Conservation (phyloP, 2,329 filamentous ascomycete species). For the Fusarium sp. region DNA sequence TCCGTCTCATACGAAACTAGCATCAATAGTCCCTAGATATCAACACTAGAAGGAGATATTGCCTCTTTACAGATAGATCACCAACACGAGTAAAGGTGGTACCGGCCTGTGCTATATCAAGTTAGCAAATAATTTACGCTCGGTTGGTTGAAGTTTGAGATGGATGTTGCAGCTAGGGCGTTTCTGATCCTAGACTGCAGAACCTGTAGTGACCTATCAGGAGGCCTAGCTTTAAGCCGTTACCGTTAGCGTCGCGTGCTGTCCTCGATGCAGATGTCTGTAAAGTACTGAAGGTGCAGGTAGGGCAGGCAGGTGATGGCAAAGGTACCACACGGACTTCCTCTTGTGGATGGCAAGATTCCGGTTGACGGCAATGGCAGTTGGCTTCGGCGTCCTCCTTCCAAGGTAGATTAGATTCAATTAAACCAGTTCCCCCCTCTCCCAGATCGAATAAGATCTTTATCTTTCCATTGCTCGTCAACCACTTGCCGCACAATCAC, state of each 20-base stretch:
- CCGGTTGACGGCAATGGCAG: constrained; percentile 1
- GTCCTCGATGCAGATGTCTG: constrained; percentile 2
- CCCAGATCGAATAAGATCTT: constrained; percentile 6
- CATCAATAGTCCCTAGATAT: background rate
- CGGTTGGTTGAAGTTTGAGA: constrained; percentile 19
- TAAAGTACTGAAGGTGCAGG: background rate
- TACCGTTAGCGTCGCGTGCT: constrained; percentile 25
- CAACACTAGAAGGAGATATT: background rate
- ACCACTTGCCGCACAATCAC: background rate
- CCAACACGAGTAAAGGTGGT: background rate
- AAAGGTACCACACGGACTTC: constrained; percentile 22
- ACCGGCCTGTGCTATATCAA: constrained; percentile 10
- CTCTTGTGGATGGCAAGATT: constrained; percentile 8
- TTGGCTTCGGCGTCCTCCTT: constrained; percentile 7
- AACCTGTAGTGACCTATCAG: constrained; percentile 14
- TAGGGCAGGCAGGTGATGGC: constrained; percentile 15
- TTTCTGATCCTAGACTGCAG: constrained; percentile 15
- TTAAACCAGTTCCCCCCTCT: background rate
- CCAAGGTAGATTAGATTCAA: constrained; percentile 8
- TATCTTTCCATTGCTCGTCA: background rate
- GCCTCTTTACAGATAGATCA: constrained; percentile 1
- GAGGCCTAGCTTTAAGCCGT: background rate
- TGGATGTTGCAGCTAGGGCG: background rate
- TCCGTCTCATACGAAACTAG: background rate
- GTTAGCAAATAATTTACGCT: constrained; percentile 22